Conservation (phyloP, 2,329 filamentous ascomycete species). For the Penicillium rolfsii region DNA sequence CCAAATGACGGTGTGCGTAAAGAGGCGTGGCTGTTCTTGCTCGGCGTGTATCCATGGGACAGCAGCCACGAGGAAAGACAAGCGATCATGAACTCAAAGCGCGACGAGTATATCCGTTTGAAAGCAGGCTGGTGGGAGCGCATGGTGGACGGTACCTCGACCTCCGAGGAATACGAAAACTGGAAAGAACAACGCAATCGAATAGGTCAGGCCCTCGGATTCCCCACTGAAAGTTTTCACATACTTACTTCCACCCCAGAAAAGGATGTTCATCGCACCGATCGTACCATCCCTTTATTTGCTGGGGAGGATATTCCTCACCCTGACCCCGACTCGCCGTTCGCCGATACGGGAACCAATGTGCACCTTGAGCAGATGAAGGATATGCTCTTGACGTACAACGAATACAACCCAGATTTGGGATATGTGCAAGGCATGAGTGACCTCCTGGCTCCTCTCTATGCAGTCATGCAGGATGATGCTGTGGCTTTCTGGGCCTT, state of each 20-base stretch:
- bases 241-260: slow-evolving; percentile 64
- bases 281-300: slow-evolving; percentile 93
- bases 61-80: slow-evolving; percentile 83
- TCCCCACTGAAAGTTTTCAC: slow-evolving; percentile 7
- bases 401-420: slow-evolving; percentile 93
- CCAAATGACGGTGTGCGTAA: slow-evolving; percentile 89
- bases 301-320: slow-evolving; percentile 95
- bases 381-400: slow-evolving; percentile 97
- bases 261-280: slow-evolving; percentile 97
- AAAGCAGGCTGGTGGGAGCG: slow-evolving; percentile 97
- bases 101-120: slow-evolving; percentile 91
- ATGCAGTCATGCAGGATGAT: slow-evolving; percentile 96
- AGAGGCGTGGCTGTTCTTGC: slow-evolving; percentile 92
- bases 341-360: slow-evolving; percentile 90
- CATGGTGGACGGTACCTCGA: slow-evolving; percentile 78
- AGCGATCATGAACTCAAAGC: slow-evolving; percentile 77
- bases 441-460: slow-evolving; percentile 91
- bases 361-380: slow-evolving; percentile 99
- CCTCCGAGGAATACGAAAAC: slow-evolving; percentile 84
- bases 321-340: slow-evolving; percentile 92
- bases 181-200: slow-evolving; percentile 93
- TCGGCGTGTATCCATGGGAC: slow-evolving; percentile 92
- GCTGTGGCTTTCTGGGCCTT: slow-evolving; percentile 97
- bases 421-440: slow-evolving; percentile 99
- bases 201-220: slow-evolving; percentile 71